phyloP scores from a whole-genome alignment of 805 yeast species.

The Candida ulmi region DNA sequence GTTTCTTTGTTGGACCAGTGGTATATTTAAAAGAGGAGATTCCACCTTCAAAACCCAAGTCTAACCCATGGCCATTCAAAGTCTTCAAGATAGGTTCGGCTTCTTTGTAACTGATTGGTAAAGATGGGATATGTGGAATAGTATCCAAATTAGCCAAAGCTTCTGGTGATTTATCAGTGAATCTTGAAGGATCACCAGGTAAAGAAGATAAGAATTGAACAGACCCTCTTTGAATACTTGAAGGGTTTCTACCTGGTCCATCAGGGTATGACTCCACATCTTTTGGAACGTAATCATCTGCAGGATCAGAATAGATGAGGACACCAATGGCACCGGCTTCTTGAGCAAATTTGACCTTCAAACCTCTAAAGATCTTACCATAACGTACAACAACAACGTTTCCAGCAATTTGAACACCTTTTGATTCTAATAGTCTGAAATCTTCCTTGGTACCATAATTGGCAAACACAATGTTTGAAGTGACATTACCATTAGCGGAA shows the following conservation, averaged over 20 bases:
- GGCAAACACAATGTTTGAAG: constrained; percentile 59
- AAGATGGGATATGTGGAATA: constrained; percentile 62
- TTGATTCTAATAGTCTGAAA: constrained; percentile 39
- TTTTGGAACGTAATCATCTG: constrained; percentile 51
- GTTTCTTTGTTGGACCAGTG: constrained; percentile 43
- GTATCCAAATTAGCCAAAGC: constrained; percentile 40
- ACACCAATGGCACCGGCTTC: constrained; percentile 65
- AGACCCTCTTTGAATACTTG: constrained; percentile 72
- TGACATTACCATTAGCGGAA: constrained; percentile 70
- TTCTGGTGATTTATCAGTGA: constrained; percentile 61
- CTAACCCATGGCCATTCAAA: constrained; percentile 54
- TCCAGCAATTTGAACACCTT: constrained; percentile 47
- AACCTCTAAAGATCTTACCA: constrained; percentile 63
- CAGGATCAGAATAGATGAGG: constrained; percentile 64
- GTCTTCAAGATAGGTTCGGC: constrained; percentile 55
- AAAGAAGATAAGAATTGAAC: constrained; percentile 53
- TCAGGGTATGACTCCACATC: constrained; percentile 65
- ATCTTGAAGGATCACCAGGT: constrained; percentile 71
- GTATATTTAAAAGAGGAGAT: constrained; percentile 40
- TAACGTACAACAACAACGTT: constrained; percentile 64
- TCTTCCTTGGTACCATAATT: constrained; percentile 65
- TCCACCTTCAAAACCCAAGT: constrained; percentile 44
- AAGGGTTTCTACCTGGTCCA: constrained; percentile 76
- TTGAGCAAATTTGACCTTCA: constrained; percentile 73
- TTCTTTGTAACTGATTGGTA: constrained; percentile 63